phyloP scores from a whole-genome alignment of 2,329 filamentous ascomycete genomes.

The Nigrospora osmanthi region DNA sequence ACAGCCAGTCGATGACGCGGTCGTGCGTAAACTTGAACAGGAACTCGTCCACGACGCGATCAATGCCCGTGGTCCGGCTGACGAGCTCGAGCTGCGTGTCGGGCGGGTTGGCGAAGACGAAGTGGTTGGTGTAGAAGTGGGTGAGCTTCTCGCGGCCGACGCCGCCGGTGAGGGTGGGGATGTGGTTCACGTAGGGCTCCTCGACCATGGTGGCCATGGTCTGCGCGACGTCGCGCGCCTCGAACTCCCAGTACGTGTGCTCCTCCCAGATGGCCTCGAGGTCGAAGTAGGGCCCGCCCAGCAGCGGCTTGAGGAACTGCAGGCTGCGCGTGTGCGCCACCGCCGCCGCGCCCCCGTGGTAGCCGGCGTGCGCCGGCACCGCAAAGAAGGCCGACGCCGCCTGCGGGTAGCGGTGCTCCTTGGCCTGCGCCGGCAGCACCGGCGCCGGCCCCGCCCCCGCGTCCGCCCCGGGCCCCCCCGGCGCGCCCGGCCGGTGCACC shows the following conservation, averaged over 20 bases:
- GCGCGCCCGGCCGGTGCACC: constrained; percentile 4
- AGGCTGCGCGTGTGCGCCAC: constrained; percentile 61
- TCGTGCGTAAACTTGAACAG: constrained; percentile 58
- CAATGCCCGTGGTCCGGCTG: constrained; percentile 63
- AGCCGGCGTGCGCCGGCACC: constrained; percentile 40
- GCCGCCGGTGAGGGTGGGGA: constrained; percentile 65
- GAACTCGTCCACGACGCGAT: constrained; percentile 67
- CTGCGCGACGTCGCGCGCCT: constrained; percentile 56
- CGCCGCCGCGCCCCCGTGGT: constrained; percentile 44
- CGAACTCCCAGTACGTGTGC: constrained; percentile 67
- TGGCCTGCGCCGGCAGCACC: background rate
- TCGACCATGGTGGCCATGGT: constrained; percentile 80
- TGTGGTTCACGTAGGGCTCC: constrained; percentile 72
- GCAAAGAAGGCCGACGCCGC: constrained; percentile 33
- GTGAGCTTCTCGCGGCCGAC: constrained; percentile 57
- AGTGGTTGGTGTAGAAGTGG: constrained; percentile 64
- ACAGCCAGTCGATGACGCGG: constrained; percentile 62
- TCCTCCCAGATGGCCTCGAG: constrained; percentile 75
- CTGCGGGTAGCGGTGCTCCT: constrained; percentile 35
- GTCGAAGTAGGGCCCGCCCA: constrained; percentile 62
- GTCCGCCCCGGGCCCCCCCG: background rate
- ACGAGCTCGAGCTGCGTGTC: constrained; percentile 63
- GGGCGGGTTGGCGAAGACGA: constrained; percentile 65
- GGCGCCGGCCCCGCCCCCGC: background rate
- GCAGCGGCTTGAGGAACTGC: constrained; percentile 53